Evolutionary conservation across 1,284 basidiomycete species (phyloP).

Genomic region (Ganoderma leucocontextum): DNA sequence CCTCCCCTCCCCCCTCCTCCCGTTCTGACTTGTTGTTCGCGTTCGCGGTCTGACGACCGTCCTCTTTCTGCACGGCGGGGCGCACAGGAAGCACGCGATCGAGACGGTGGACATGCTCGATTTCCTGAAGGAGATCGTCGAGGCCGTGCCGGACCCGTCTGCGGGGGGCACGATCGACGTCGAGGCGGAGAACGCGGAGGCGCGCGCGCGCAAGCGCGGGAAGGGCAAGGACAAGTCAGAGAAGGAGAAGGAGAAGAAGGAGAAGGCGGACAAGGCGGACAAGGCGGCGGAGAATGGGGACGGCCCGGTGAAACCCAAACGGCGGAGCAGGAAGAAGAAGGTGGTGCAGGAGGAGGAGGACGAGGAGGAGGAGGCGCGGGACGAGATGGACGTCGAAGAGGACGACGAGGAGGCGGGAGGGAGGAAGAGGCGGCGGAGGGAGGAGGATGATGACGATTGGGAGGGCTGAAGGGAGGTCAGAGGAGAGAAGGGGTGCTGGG

Average conservation of each 20-base stretch:
- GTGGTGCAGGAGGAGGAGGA: conserved; percentile 20
- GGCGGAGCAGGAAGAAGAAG: conserved; percentile 13
- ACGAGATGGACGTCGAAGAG: conserved; percentile 18
- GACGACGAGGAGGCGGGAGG: conserved; percentile 20
- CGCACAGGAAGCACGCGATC: conserved; percentile 89
- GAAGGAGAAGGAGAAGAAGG: conserved; percentile 47
- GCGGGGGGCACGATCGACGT: conserved; percentile 80
- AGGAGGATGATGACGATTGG: conserved; percentile 23
- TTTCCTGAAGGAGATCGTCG: conserved; percentile 96
- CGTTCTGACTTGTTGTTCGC: conserved; percentile 3
- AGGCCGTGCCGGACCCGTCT: conserved; percentile 88
- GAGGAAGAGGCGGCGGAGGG: conserved; percentile 14
- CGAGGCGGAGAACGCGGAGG: conserved; percentile 63
- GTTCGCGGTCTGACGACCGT: conserved; percentile 15
- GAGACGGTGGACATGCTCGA: conserved; percentile 92
- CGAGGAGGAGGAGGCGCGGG: conserved; percentile 8
- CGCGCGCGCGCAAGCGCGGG: conserved; percentile 62
- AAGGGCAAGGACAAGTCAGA: conserved; percentile 61
- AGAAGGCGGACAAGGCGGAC: conserved; percentile 48
- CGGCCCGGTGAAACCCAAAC: not conserved
- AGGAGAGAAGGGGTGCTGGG: not conserved
- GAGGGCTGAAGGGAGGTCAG: not conserved
- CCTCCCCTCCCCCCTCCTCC: not conserved
- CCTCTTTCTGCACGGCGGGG: not conserved
- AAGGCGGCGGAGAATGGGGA: conserved; percentile 32